Evolutionary conservation across 495 filamentous ascomycete species (phyloP).

Genomic region (Elasticomyces elasticus): DNA sequence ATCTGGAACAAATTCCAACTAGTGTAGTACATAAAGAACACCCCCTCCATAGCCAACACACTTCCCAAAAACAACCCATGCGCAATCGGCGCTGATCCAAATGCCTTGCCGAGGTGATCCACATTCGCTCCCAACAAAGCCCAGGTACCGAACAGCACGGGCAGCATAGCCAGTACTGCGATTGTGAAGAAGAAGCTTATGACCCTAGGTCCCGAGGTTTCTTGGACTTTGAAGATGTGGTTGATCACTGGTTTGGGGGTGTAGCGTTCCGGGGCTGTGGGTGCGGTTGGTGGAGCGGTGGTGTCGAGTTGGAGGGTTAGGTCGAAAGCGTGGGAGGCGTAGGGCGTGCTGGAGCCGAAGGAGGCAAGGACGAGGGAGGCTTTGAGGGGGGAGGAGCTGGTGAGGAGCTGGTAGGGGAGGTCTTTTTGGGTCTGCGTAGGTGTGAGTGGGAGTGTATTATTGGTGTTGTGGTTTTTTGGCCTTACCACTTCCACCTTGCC

Average conservation of each 20-base stretch:
- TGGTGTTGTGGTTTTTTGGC: not conserved
- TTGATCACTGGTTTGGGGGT: conserved; percentile 74
- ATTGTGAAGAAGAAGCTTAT: conserved; percentile 69
- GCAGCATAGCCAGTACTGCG: conserved; percentile 60
- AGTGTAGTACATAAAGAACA: conserved; percentile 93
- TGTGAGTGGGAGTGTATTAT: conserved; percentile 5
- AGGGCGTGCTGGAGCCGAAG: conserved; percentile 64
- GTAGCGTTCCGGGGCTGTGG: conserved; percentile 63
- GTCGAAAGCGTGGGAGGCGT: conserved; percentile 54
- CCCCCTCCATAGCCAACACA: conserved; percentile 72
- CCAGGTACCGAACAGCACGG: conserved; percentile 67
- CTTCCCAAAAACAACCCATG: conserved; percentile 76
- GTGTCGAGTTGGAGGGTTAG: conserved; percentile 55
- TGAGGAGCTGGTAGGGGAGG: conserved; percentile 72
- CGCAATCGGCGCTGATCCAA: conserved; percentile 61
- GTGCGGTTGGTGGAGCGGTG: conserved; percentile 45
- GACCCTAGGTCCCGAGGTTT: conserved; percentile 70
- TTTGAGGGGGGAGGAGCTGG: conserved; percentile 52
- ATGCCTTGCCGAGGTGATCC: conserved; percentile 63
- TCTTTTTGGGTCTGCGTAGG: conserved; percentile 71
- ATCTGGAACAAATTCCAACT: conserved; percentile 89
- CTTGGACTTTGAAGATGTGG: conserved; percentile 77
- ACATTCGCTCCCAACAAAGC: conserved; percentile 72
- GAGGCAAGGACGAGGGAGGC: conserved; percentile 77
- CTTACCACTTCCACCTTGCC: conserved; percentile 73